Conservation (phyloP, 148 eudicot genomes). For the Vaccinium macrocarpon region DNA sequence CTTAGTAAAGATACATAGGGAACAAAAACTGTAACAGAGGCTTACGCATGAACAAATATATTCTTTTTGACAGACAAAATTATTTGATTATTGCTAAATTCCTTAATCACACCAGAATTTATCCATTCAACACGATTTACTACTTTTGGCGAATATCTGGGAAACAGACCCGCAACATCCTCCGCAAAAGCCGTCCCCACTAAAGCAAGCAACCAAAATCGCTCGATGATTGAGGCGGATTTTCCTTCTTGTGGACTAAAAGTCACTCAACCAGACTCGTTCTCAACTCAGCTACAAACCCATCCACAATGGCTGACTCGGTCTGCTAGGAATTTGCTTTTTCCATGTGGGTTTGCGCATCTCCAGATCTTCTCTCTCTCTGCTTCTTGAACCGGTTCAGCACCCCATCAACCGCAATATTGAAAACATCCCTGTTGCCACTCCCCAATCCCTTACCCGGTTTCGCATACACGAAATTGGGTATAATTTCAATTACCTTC, state of each 20-base stretch:
- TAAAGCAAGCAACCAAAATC: background rate
- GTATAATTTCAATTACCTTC: constrained; percentile 32
- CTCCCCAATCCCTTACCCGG: constrained; percentile 24
- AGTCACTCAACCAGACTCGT: background rate
- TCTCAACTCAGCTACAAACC: background rate
- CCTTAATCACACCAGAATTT: background rate
- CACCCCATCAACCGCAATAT: constrained; percentile 33
- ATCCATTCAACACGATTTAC: too few relatives aligned
- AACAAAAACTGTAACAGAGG: background rate
- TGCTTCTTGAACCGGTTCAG: constrained; percentile 39
- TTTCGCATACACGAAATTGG: background rate
- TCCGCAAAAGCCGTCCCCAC: background rate
- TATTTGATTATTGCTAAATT: background rate
- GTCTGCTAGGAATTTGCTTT: background rate
- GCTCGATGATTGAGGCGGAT: background rate
- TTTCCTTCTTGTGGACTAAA: background rate
- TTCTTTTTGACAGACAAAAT: background rate
- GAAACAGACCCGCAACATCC: background rate
- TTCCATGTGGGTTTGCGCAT: background rate
- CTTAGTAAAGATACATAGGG: background rate
- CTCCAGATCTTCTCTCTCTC: background rate
- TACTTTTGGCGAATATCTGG: too few relatives aligned
- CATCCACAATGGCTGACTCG: background rate
- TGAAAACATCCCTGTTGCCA: constrained; percentile 22
- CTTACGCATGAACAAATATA: background rate